These are phyloP conservation scores for Mycena indigotica DNA, from an alignment of 768 basidiomycete species.

Conservation along the genomic window DNA sequence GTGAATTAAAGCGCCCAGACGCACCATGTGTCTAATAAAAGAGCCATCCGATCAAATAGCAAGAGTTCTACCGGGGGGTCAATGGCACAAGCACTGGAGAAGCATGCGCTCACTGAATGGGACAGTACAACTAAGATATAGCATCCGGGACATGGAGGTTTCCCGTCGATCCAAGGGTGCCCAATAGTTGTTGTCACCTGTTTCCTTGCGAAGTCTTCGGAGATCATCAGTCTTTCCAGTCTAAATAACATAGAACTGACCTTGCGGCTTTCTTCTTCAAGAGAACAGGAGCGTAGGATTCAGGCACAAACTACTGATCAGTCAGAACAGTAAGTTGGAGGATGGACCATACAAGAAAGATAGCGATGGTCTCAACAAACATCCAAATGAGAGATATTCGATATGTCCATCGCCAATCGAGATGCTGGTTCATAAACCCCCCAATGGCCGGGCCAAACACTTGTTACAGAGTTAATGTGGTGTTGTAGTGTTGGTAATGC, in stretches of 20 bases:
- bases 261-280: conserved; percentile 59
- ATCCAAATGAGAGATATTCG: conserved; percentile 72
- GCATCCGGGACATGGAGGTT: conserved; percentile 45
- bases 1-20: conserved; percentile 21
- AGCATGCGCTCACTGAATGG: conserved; percentile 77
- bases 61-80: conserved; percentile 56
- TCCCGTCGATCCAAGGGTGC: conserved; percentile 61
- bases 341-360: conserved; percentile 34
- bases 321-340: neutral
- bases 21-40: conserved; percentile 71
- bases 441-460: conserved; percentile 2
- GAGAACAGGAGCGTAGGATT: conserved; percentile 69
- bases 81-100: no score
- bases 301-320: conserved; percentile 58
- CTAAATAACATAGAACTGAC: conserved; percentile 30
- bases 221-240: neutral
- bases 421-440: conserved; percentile 73
- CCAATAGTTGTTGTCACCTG: conserved; percentile 55
- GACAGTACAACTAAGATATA: conserved; percentile 61
- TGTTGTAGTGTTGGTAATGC: no score
- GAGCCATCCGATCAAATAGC: conserved; percentile 72
- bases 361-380: conserved; percentile 49
- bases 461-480: neutral
- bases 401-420: conserved; percentile 79
- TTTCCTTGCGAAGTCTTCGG: conserved; percentile 53